Percentiles rank a stretch among this genome's conserved stretches.
Conservation (phyloP, 768 basidiomycete species). For the Imleria badia region DNA sequence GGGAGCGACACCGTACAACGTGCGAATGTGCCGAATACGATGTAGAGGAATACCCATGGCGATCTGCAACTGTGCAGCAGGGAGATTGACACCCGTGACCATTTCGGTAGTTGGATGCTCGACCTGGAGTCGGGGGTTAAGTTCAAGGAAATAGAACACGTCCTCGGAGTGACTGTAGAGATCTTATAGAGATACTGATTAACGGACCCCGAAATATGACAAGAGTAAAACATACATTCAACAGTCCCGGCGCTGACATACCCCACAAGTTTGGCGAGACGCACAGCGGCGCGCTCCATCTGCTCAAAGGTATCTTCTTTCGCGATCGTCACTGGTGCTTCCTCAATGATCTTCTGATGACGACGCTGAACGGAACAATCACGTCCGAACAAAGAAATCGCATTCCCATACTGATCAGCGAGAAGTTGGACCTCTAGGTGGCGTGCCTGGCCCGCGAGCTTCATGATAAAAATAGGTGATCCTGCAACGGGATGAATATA, state of each 20-base stretch:
- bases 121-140: constrained; percentile 99
- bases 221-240: constrained; percentile 60
- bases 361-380: constrained; percentile 99
- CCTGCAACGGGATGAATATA: constrained; percentile 46
- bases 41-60: constrained; percentile 98
- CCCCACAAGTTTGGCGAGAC: constrained; percentile 97
- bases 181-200: constrained; percentile 46
- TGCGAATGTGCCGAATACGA: constrained; percentile 93
- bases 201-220: not conserved
- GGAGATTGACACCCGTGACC: constrained; percentile 98
- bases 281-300: constrained; percentile 99
- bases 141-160: constrained; percentile 95
- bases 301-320: constrained; percentile 87
- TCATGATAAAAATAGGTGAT: constrained; percentile 99
- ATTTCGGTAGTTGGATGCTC: constrained; percentile 99
- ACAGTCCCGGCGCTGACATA: constrained; percentile 99
- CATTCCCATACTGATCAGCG: constrained; percentile 99
- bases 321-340: constrained; percentile 98
- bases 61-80: constrained; percentile 94
- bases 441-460: constrained; percentile 95
- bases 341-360: constrained; percentile 99
- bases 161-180: constrained; percentile 94
- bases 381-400: constrained; percentile 97
- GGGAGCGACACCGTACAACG: constrained; percentile 91
- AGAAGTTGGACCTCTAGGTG: constrained; percentile 98